Percentiles rank a stretch among this genome's conserved stretches.
Evolutionary conservation across 169 alveolate species (phyloP).

Genomic region (Miamiensis avidus): DNA sequence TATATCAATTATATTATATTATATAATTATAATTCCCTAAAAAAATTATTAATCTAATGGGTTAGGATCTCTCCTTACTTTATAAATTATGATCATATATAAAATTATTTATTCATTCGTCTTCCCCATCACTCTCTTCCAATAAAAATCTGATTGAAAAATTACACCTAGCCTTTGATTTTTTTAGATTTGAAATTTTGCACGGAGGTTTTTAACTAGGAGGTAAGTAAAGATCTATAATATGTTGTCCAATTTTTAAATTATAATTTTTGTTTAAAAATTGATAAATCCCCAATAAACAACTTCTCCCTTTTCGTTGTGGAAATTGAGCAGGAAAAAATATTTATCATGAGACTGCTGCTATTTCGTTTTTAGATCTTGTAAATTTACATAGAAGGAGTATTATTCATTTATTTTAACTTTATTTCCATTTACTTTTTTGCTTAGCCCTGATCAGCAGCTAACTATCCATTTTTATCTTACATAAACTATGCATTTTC

Average conservation of each 20-base stretch:
- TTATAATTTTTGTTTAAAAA: background rate
- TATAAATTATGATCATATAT: too few relatives aligned
- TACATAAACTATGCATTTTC: background rate
- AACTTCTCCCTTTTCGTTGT: background rate
- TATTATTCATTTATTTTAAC: background rate
- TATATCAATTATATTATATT: too few relatives aligned
- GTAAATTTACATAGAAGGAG: background rate
- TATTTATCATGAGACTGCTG: background rate
- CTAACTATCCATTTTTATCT: background rate
- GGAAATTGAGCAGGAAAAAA: too few relatives aligned
- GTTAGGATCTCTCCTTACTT: too few relatives aligned
- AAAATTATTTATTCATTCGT: too few relatives aligned
- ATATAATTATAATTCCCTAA: too few relatives aligned
- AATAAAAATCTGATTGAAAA: background rate
- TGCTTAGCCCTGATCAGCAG: background rate
- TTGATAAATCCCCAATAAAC: background rate
- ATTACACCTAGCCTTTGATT: background rate
- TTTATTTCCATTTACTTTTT: background rate
- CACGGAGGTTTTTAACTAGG: background rate
- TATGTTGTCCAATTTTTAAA: background rate
- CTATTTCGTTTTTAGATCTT: background rate
- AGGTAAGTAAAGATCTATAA: background rate
- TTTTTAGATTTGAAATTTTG: background rate
- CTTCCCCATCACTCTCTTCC: background rate
- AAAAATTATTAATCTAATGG: too few relatives aligned